A percentile compares a stretch with the other conserved stretches of the same genome.
These are phyloP conservation scores for Sarocladium strictum DNA, from an alignment of 2,329 filamentous ascomycete genomes.

Conservation along the genomic window DNA sequence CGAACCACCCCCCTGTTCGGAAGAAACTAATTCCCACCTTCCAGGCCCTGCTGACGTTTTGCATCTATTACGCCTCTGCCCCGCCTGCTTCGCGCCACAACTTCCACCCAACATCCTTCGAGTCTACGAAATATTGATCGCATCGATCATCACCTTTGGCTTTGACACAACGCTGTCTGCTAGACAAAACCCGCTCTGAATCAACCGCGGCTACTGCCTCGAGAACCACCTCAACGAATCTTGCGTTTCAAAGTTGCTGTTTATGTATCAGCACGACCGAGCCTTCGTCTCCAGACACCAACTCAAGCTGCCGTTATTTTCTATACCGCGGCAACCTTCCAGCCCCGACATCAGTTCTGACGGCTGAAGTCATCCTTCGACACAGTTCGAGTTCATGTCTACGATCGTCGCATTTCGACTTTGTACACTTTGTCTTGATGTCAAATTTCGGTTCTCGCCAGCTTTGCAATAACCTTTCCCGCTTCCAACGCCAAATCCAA, in stretches of 20 bases:
- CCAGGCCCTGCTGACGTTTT: neutral
- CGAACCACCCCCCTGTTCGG: neutral
- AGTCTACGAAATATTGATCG: neutral
- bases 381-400: constrained; percentile 50
- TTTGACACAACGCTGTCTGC: neutral
- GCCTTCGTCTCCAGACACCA: constrained; percentile 91
- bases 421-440: constrained; percentile 47
- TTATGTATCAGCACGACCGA: constrained; percentile 97
- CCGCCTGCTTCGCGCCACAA: neutral
- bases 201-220: constrained; percentile 4
- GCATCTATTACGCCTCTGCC: neutral
- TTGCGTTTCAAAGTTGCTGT: constrained; percentile 50
- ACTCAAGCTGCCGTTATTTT: constrained; percentile 95
- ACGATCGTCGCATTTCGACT: constrained; percentile 42
- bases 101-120: neutral
- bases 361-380: constrained; percentile 66
- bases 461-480: constrained; percentile 45
- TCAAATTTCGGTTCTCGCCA: constrained; percentile 43
- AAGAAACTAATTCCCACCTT: neutral
- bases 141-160: neutral
- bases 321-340: constrained; percentile 91
- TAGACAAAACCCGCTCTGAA: neutral
- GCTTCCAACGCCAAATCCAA: constrained; percentile 31
- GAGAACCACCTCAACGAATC: constrained; percentile 22
- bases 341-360: constrained; percentile 83